phyloP scores from a whole-genome alignment of 2,329 filamentous ascomycete genomes.

The Alternaria panax region DNA sequence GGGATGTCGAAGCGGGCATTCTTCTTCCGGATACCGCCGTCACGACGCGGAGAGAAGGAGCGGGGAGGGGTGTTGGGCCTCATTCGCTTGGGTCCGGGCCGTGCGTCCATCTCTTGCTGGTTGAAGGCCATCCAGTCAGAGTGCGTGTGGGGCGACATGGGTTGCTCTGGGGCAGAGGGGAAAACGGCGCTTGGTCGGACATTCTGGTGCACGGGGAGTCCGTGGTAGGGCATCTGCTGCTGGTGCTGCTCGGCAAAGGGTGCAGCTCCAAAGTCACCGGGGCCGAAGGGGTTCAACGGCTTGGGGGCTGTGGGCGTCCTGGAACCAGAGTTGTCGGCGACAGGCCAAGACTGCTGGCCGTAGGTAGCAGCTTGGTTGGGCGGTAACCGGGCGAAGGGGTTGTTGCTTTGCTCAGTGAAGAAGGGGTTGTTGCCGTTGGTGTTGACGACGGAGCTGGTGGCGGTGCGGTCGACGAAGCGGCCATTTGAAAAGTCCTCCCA shows the following conservation, averaged over 20 bases:
- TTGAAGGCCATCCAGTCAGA: constrained; percentile 64
- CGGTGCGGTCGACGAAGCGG: constrained; percentile 49
- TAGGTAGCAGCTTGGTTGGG: constrained; percentile 57
- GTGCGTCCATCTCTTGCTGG: constrained; percentile 59
- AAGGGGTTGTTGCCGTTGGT: constrained; percentile 57
- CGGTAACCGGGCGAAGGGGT: constrained; percentile 71
- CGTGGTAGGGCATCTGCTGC: constrained; percentile 50
- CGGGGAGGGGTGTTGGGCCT: constrained; percentile 72
- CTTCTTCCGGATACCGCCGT: constrained; percentile 97
- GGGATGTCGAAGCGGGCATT: constrained; percentile 98
- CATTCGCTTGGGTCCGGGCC: constrained; percentile 62
- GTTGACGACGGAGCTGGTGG: constrained; percentile 49
- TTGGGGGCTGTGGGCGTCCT: constrained; percentile 78
- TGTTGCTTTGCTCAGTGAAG: constrained; percentile 58
- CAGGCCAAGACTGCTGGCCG: constrained; percentile 66
- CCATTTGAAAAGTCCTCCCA: constrained; percentile 56
- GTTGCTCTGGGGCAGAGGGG: constrained; percentile 53
- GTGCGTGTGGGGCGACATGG: constrained; percentile 69
- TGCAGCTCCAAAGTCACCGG: constrained; percentile 58
- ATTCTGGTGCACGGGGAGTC: constrained; percentile 49
- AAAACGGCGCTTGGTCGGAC: constrained; percentile 60
- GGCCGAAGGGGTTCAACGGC: constrained; percentile 70
- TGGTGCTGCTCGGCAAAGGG: constrained; percentile 52
- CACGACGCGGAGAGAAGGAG: constrained; percentile 77
- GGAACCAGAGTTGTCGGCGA: constrained; percentile 69